Percentiles rank a stretch among this genome's conserved stretches.
These are phyloP conservation scores for Cocos nucifera DNA, from an alignment of 176 grass and related monocot species.

Conservation along the genomic window DNA sequence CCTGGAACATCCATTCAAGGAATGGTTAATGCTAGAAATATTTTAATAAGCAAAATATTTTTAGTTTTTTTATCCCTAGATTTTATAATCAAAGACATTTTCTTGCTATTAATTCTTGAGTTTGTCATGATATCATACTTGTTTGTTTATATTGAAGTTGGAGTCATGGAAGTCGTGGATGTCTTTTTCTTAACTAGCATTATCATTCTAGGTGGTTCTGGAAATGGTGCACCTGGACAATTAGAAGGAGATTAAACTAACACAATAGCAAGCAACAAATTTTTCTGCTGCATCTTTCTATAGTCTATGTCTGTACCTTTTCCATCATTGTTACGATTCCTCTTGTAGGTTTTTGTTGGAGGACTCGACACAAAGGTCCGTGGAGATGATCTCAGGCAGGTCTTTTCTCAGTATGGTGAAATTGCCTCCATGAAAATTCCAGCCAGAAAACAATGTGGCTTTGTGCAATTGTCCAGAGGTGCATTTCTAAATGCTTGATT, in stretches of 20 bases:
- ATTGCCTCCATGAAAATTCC: constrained; percentile 94
- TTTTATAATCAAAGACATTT: no score
- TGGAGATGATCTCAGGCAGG: constrained; percentile 80
- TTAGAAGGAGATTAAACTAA: constrained; percentile 79
- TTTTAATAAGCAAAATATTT: no score
- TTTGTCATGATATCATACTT: no score
- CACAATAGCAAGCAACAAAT: constrained; percentile 60
- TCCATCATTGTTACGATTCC: constrained; percentile 13
- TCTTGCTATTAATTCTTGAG: no score
- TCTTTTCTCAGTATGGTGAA: constrained; percentile 74
- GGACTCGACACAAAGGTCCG: constrained; percentile 81
- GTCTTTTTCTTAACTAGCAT: constrained; percentile 2
- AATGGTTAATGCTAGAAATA: no score
- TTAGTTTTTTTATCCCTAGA: no score
- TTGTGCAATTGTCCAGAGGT: constrained; percentile 99
- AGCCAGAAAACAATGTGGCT: constrained; percentile 85
- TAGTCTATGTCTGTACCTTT: constrained; percentile 2
- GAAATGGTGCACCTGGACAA: constrained; percentile 50
- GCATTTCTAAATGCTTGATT: constrained; percentile 1
- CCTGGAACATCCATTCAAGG: no score
- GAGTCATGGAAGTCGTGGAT: neutral
- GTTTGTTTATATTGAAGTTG: no score
- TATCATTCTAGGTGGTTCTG: constrained; percentile 52
- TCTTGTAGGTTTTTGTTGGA: constrained; percentile 86
- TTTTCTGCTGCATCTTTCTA: constrained; percentile 9